phyloP scores from a whole-genome alignment of 2,329 filamentous ascomycete species.

The Fusarium succisae region DNA sequence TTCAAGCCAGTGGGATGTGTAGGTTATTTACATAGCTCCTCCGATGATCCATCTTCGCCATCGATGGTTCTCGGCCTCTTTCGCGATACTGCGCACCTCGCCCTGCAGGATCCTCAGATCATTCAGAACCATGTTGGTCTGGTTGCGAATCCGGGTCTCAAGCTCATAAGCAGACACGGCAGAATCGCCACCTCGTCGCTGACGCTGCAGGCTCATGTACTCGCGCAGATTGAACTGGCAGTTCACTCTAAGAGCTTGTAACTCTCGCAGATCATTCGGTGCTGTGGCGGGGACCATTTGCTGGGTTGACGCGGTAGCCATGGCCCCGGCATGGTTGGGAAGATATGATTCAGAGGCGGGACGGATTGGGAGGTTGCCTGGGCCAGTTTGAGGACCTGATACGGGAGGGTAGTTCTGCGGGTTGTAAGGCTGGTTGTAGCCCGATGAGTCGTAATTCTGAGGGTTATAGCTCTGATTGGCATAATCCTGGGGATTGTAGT shows the following conservation, averaged over 20 bases:
- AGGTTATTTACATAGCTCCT: constrained; percentile 56
- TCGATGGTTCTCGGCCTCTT: constrained; percentile 57
- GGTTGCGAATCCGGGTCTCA: constrained; percentile 54
- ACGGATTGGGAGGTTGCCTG: constrained; percentile 33
- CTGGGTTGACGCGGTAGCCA: constrained; percentile 26
- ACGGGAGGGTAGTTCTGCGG: constrained; percentile 38
- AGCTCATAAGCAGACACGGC: constrained; percentile 49
- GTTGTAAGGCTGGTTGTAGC: constrained; percentile 26
- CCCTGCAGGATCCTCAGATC: constrained; percentile 57
- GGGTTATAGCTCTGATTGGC: constrained; percentile 24
- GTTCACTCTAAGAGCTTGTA: constrained; percentile 47
- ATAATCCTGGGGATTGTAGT: constrained; percentile 34
- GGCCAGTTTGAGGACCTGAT: constrained; percentile 30
- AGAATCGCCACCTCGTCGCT: constrained; percentile 42
- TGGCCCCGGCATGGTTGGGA: constrained; percentile 32
- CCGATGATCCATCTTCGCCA: constrained; percentile 65
- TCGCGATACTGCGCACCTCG: constrained; percentile 55
- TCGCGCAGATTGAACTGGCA: constrained; percentile 51
- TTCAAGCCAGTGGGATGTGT: not conserved
- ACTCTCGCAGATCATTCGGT: constrained; percentile 39
- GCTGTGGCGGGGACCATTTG: constrained; percentile 32
- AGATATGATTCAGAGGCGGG: constrained; percentile 36
- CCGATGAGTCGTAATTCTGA: constrained; percentile 33
- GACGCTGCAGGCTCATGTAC: constrained; percentile 47
- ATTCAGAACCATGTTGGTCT: constrained; percentile 54